phyloP scores from a whole-genome alignment of 75 land plant genomes.

The Pseudotsuga menziesii region DNA sequence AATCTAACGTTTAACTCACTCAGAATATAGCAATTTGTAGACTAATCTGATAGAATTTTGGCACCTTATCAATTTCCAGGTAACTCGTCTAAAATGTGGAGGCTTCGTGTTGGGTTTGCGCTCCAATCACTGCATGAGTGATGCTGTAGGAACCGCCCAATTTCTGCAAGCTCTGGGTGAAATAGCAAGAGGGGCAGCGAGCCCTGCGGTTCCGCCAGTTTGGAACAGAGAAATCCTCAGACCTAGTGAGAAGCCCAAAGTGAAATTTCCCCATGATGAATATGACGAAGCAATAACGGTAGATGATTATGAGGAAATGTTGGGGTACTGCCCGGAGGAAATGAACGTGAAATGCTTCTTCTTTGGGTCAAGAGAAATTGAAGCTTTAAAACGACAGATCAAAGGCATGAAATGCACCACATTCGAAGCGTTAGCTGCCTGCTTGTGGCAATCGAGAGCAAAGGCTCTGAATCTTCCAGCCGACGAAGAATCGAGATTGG shows the following conservation, averaged over 20 bases:
- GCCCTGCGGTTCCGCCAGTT: constrained; percentile 35
- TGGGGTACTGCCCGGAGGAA: too few relatives aligned
- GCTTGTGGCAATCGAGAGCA: constrained; percentile 42
- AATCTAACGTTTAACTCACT: too few relatives aligned
- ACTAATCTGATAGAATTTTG: too few relatives aligned
- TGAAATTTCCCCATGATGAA: constrained; percentile 33
- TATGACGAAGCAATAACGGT: constrained; percentile 13
- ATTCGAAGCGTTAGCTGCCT: constrained; percentile 37
- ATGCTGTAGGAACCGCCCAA: constrained; percentile 33
- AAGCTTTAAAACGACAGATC: too few relatives aligned
- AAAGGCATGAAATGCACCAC: neutral
- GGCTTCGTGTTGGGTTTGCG: constrained; percentile 44
- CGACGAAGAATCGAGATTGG: constrained; percentile 24
- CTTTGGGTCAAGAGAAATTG: too few relatives aligned
- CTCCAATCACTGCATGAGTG: constrained; percentile 39
- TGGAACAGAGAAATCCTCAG: constrained; percentile 37
- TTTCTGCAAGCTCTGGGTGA: constrained; percentile 44
- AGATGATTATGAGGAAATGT: neutral
- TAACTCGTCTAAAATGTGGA: constrained; percentile 45
- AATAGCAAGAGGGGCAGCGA: constrained; percentile 27
- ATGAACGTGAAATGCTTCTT: too few relatives aligned
- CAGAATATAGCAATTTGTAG: too few relatives aligned
- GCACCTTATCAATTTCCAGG: constrained; percentile 17
- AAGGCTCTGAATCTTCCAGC: constrained; percentile 22
- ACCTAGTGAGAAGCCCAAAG: constrained; percentile 30